phyloP scores from a whole-genome alignment of 352 stramenopile genomes.

The Phytophthora megakarya region DNA sequence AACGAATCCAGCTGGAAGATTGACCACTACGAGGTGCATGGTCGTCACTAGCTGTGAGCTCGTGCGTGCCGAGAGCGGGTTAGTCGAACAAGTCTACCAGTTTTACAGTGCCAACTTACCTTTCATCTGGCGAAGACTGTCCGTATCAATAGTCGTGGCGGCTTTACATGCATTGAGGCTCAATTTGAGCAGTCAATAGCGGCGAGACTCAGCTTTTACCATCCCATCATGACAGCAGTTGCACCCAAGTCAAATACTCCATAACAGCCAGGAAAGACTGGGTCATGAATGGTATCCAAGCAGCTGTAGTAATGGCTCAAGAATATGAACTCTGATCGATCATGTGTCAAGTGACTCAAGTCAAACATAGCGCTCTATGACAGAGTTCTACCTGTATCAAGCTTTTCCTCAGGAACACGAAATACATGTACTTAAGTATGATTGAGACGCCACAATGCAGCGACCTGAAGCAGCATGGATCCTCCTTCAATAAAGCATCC shows the following conservation, averaged over 20 bases:
- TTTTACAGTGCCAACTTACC: neutral
- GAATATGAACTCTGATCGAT: conserved; percentile 13
- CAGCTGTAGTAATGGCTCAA: conserved; percentile 28
- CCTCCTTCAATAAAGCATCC: conserved; percentile 22
- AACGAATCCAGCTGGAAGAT: conserved; percentile 1
- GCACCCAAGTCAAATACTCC: conserved; percentile 19
- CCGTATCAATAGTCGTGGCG: conserved; percentile 14
- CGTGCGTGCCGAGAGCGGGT: conserved; percentile 12
- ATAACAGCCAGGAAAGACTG: conserved; percentile 8
- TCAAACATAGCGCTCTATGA: conserved; percentile 3
- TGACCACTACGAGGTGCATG: neutral
- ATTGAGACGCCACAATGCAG: conserved; percentile 16
- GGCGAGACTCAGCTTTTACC: conserved; percentile 23
- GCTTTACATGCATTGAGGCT: conserved; percentile 11
- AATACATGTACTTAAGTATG: neutral
- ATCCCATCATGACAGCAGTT: conserved; percentile 22
- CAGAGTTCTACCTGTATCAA: conserved; percentile 13
- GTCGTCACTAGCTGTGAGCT: neutral
- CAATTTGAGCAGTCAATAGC: no score
- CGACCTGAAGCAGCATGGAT: conserved; percentile 21
- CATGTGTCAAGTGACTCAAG: neutral
- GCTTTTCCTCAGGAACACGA: neutral
- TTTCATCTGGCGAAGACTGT: conserved; percentile 6
- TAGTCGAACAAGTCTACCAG: conserved; percentile 18
- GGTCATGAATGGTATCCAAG: conserved; percentile 11